These are phyloP conservation scores for Populus euphratica DNA, from an alignment of 345 rosid genomes.

Conservation along the genomic window DNA sequence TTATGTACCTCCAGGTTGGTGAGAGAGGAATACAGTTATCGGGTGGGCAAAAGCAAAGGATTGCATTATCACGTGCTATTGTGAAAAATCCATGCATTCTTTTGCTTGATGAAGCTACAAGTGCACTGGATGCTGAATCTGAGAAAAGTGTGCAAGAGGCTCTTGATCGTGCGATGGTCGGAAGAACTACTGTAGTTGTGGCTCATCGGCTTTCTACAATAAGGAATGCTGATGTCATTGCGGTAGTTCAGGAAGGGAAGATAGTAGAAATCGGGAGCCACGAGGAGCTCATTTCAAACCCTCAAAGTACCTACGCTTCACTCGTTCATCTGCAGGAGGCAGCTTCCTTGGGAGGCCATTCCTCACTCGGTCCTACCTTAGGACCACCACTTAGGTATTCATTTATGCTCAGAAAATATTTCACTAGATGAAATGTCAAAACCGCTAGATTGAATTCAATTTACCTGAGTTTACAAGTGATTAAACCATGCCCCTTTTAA, in stretches of 20 bases:
- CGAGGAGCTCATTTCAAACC: slow-evolving; percentile 68
- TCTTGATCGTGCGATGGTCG: slow-evolving; percentile 86
- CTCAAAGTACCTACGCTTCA: slow-evolving; percentile 59
- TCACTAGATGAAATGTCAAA: neutral
- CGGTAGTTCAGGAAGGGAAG: slow-evolving; percentile 74
- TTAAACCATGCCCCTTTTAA: neutral
- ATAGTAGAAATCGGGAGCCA: slow-evolving; percentile 89
- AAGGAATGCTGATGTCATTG: slow-evolving; percentile 83
- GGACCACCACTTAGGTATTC: slow-evolving; percentile 69
- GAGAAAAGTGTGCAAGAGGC: slow-evolving; percentile 97
- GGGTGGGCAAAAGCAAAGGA: slow-evolving; percentile 96
- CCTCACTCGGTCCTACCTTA: slow-evolving; percentile 51
- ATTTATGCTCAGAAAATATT: neutral
- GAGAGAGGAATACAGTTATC: slow-evolving; percentile 92
- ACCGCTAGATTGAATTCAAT: neutral
- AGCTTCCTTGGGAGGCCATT: slow-evolving; percentile 52
- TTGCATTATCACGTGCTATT: slow-evolving; percentile 84
- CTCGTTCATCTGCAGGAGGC: slow-evolving; percentile 85
- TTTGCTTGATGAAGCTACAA: slow-evolving; percentile 92
- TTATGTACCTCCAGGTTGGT: slow-evolving; percentile 54
- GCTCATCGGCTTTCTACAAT: slow-evolving; percentile 93
- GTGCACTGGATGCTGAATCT: slow-evolving; percentile 91
- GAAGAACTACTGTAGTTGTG: slow-evolving; percentile 83
- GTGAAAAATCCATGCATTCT: slow-evolving; percentile 88
- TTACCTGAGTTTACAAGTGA: neutral